phyloP scores from a whole-genome alignment of 2,329 filamentous ascomycete species.

The Fonsecaea monophora region DNA sequence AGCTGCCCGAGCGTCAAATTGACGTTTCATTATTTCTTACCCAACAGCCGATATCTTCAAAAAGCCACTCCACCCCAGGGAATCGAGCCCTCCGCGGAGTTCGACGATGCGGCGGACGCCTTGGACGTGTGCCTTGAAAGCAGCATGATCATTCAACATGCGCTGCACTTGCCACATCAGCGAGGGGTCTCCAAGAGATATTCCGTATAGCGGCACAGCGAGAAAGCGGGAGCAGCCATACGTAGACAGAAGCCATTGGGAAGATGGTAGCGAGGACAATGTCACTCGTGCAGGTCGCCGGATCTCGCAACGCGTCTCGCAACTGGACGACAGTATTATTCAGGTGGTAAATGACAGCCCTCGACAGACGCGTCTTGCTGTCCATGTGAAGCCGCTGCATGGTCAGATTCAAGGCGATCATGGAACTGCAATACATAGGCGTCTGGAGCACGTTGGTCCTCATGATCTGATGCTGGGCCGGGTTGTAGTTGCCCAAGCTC shows the following conservation, averaged over 20 bases:
- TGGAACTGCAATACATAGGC: constrained; percentile 22
- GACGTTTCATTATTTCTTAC: neutral
- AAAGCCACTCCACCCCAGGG: constrained; percentile 19
- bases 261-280: constrained; percentile 24
- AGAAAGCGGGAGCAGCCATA: neutral
- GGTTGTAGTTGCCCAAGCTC: constrained; percentile 20
- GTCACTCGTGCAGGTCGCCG: constrained; percentile 13
- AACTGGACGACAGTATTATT: constrained; percentile 13
- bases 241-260: constrained; percentile 19
- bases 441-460: constrained; percentile 18
- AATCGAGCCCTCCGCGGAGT: constrained; percentile 18
- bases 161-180: neutral
- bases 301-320: constrained; percentile 10
- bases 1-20: neutral
- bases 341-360: constrained; percentile 12
- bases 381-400: constrained; percentile 17
- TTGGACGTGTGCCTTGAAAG: constrained; percentile 14
- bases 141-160: constrained; percentile 16
- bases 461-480: constrained; percentile 16
- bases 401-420: constrained; percentile 18
- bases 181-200: neutral
- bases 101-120: constrained; percentile 20
- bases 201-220: neutral
- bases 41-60: constrained; percentile 20
- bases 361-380: constrained; percentile 7